Conservation (phyloP, 805 yeast species). For the Suhomyces vadensis region DNA sequence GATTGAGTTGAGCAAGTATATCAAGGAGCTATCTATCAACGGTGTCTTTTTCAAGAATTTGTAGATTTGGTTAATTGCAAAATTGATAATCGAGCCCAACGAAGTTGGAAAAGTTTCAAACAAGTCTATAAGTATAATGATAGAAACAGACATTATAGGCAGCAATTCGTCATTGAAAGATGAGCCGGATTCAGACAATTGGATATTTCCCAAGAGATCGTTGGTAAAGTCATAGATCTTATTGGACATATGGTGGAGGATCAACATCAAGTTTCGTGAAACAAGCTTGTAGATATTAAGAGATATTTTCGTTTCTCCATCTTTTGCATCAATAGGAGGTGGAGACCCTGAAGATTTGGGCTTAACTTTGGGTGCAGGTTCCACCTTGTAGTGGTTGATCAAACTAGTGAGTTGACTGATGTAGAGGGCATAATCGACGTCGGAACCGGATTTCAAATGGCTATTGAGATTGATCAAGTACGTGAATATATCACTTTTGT, state of each 20-base stretch:
- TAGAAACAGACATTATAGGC: constrained; percentile 23
- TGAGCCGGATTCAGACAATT: constrained; percentile 14
- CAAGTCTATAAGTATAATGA: constrained; percentile 37
- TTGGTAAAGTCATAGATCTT: constrained; percentile 42
- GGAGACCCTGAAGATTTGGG: background rate
- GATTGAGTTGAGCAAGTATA: constrained; percentile 32
- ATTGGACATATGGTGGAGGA: constrained; percentile 32
- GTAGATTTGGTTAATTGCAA: constrained; percentile 36
- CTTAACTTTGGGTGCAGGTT: constrained; percentile 9
- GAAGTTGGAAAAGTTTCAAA: constrained; percentile 39
- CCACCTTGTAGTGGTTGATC: constrained; percentile 24
- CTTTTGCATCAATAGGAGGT: background rate
- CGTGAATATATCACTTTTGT: constrained; percentile 19
- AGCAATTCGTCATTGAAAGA: constrained; percentile 17
- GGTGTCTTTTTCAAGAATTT: constrained; percentile 41
- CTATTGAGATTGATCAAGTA: constrained; percentile 24
- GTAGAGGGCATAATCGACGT: constrained; percentile 10
- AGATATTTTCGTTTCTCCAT: constrained; percentile 1
- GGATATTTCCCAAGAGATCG: constrained; percentile 29
- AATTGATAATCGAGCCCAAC: constrained; percentile 36
- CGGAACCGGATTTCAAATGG: constrained; percentile 12
- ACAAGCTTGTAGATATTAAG: constrained; percentile 21
- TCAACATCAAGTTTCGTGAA: constrained; percentile 28
- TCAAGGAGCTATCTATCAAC: constrained; percentile 23
- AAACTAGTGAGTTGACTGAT: constrained; percentile 28